phyloP scores from a whole-genome alignment of 352 stramenopile species.

The Globisporangium echinulatum region DNA sequence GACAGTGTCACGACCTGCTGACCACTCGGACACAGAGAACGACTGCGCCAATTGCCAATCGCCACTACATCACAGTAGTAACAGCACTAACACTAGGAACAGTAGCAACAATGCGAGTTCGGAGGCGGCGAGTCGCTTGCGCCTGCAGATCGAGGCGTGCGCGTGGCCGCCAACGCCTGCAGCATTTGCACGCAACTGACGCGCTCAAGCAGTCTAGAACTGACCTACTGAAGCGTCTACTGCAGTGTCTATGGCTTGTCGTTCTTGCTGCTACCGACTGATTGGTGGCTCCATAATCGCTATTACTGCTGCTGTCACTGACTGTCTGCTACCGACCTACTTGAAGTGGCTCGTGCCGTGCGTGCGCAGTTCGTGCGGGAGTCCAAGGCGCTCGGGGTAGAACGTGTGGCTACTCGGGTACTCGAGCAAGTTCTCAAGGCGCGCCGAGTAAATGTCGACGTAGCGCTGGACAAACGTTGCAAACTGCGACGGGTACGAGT shows the following conservation, averaged over 20 bases:
- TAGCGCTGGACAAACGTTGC: constrained; percentile 84
- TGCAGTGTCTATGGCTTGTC: background rate
- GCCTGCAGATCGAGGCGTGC: constrained; percentile 24
- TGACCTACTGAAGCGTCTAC: too few species aligned
- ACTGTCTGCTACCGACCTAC: background rate
- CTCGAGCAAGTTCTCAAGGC: constrained; percentile 75
- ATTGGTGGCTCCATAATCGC: too few species aligned
- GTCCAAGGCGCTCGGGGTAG: constrained; percentile 62
- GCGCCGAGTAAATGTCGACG: constrained; percentile 85
- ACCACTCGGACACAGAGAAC: too few species aligned
- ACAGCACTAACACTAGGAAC: background rate
- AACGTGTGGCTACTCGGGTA: constrained; percentile 84
- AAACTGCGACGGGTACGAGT: constrained; percentile 82
- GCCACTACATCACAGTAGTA: background rate
- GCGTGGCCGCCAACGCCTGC: constrained; percentile 33
- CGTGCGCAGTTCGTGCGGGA: constrained; percentile 43
- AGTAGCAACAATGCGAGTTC: constrained; percentile 7
- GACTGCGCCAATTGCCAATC: too few species aligned
- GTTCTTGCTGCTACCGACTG: background rate
- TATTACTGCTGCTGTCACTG: too few species aligned
- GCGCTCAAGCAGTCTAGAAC: background rate
- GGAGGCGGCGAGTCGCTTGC: constrained; percentile 7
- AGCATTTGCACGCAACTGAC: constrained; percentile 22
- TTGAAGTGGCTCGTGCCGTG: constrained; percentile 1
- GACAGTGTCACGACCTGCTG: constrained; percentile 4